Evolutionary conservation across 441 rosid genomes (phyloP), one percentile per base, ranked within the genome.

Genomic region (Hura crepitans): DNA sequence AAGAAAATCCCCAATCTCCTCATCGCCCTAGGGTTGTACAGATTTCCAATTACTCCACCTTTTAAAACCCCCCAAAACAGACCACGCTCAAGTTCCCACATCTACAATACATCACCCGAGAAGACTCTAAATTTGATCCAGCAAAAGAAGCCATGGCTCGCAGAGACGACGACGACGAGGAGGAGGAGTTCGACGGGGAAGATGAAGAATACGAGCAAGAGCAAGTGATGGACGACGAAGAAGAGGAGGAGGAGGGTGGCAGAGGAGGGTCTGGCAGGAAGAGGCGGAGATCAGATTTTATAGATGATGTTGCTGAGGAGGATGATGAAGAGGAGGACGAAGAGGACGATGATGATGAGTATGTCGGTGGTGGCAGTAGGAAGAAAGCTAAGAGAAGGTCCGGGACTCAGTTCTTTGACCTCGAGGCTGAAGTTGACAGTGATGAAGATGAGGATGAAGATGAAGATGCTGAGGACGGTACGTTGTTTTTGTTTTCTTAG

Each of bases 371-470:
- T 0, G 70, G 78, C 18, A 68, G 69, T 62, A 77, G 73, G 71
- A 72, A 59, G 57, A 85, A 84, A 70, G 60, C 83, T 9, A 87
- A 80, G 78, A 82, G 80, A 72, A 49, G 81, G 66, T 39, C 84
- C 20, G 94, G 86, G 31, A 74, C 87, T 10, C 77, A 80, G 9
- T 92, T 87, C 74, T 76, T 94, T 39, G 97, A 92, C 71, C 73
- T 70, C 5, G 89, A 85, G 58, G 99, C 97, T 0, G 85, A 73
- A 72, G 96, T 86, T 0, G 90, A 87, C 69, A 87, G 87, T 55
- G 98, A 90, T 8, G 97, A 89, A 0, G 99, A 92, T 0, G 99
- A 94, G 70, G 97, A 92, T 2, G 99, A 90, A 10, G 99, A 87
- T 14, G 96, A 81, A 5, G 97, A 87, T 2, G 90, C 79, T 17